These are phyloP conservation scores for Zostera marina DNA, from an alignment of 116 monocot species.

Conservation along the genomic window DNA sequence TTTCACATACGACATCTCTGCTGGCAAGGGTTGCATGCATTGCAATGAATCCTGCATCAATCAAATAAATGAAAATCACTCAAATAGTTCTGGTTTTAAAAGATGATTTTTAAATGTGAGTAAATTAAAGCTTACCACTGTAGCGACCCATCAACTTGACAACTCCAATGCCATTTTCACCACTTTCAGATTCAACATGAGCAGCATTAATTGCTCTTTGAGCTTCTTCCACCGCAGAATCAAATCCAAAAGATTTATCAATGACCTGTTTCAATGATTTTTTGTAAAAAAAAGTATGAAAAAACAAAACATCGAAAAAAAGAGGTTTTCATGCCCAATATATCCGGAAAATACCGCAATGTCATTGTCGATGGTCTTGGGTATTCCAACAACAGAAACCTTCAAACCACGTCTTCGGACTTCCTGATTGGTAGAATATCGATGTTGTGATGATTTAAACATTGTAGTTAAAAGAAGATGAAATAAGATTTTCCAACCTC, in stretches of 20 bases:
- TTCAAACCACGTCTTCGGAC: slow-evolving; percentile 41
- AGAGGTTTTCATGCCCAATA: not conserved
- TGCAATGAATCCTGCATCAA: slow-evolving; percentile 56
- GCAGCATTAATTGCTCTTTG: slow-evolving; percentile 87
- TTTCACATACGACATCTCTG: slow-evolving; percentile 55
- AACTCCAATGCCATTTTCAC: slow-evolving; percentile 75
- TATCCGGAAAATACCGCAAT: slow-evolving; percentile 28
- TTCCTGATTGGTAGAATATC: slow-evolving; percentile 23
- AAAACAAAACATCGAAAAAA: not conserved
- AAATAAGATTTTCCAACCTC: slow-evolving; percentile 20
- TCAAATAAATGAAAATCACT: not conserved
- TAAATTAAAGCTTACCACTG: slow-evolving; percentile 43
- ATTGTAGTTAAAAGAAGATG: not conserved
- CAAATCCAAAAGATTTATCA: slow-evolving; percentile 95
- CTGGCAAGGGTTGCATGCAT: slow-evolving; percentile 89
- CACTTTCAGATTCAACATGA: slow-evolving; percentile 83
- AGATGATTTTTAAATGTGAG: too few relatives aligned
- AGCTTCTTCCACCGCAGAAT: slow-evolving; percentile 95
- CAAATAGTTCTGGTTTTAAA: too few relatives aligned
- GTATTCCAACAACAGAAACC: slow-evolving; percentile 49
- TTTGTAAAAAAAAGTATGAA: not conserved
- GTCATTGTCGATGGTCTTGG: slow-evolving; percentile 77
- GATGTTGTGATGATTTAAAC: too few relatives aligned
- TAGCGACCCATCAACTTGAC: slow-evolving; percentile 96
- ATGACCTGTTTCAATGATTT: slow-evolving; percentile 40